Conservation (phyloP, 345 rosid species). For the Barbarea vulgaris region DNA sequence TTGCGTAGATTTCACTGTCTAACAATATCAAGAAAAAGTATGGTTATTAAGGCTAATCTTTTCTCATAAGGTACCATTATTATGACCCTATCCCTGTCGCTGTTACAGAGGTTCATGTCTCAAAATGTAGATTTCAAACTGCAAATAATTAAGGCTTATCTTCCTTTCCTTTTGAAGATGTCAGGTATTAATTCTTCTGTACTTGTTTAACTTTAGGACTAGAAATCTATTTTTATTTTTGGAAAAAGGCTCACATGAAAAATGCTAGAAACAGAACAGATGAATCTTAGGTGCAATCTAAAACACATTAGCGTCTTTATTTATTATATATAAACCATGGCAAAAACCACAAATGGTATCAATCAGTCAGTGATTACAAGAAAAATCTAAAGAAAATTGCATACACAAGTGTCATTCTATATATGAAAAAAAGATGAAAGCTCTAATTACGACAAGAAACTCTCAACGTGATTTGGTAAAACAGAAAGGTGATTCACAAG, state of each 20-base stretch:
- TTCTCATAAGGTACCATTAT: neutral
- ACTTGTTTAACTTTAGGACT: no score
- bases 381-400: neutral
- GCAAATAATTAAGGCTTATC: neutral
- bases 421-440: neutral
- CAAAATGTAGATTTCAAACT: neutral
- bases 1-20: neutral
- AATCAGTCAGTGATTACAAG: neutral
- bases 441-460: slow-evolving; percentile 4
- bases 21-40: neutral
- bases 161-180: neutral
- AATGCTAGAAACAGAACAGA: slow-evolving; percentile 13
- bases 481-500: neutral
- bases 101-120: neutral
- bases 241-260: neutral
- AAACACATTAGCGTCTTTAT: neutral
- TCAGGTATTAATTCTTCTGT: no score
- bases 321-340: neutral
- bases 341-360: neutral
- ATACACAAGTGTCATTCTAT: neutral
- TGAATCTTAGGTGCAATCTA: neutral
- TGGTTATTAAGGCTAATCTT: neutral
- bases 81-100: neutral
- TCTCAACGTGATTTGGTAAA: slow-evolving; percentile 5
- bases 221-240: neutral